Evolutionary conservation across 306 rosid species (phyloP).

Genomic region (Prunus dulcis): DNA sequence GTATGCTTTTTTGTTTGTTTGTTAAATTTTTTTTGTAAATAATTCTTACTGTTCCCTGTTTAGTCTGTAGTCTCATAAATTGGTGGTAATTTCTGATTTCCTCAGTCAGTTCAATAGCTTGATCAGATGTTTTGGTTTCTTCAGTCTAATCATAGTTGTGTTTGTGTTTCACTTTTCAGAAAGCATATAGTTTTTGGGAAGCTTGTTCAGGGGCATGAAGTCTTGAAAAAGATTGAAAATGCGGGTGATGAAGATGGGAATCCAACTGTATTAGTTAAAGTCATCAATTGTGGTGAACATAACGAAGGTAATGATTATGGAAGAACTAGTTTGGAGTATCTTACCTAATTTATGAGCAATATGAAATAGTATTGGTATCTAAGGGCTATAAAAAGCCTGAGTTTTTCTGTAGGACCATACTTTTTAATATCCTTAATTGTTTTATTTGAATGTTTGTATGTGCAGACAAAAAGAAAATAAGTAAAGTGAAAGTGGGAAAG

Average conservation of each 20-base stretch:
- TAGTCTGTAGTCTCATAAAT: neutral
- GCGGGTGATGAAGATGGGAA: slow-evolving; percentile 72
- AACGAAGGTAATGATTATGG: slow-evolving; percentile 51
- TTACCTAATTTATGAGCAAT: neutral
- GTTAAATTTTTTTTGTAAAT: neutral
- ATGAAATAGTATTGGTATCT: neutral
- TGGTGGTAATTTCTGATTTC: neutral
- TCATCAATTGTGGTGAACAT: slow-evolving; percentile 82
- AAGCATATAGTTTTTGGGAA: slow-evolving; percentile 88
- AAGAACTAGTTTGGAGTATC: neutral
- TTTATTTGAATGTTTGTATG: slow-evolving; percentile 5
- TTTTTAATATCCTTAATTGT: neutral
- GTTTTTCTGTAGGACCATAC: neutral
- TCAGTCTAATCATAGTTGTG: slow-evolving; percentile 8
- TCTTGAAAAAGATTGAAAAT: slow-evolving; percentile 75
- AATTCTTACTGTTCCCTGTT: neutral
- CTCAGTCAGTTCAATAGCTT: neutral
- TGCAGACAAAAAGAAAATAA: slow-evolving; percentile 60
- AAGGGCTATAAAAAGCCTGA: neutral
- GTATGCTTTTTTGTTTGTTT: slow-evolving; percentile 32
- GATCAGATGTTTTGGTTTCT: neutral
- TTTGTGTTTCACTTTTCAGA: slow-evolving; percentile 42
- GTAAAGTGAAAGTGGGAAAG: slow-evolving; percentile 42
- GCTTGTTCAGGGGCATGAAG: slow-evolving; percentile 68
- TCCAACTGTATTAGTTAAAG: slow-evolving; percentile 89